phyloP scores from a whole-genome alignment of 164 flowering plant genomes.

The Aristolochia fimbriata region DNA sequence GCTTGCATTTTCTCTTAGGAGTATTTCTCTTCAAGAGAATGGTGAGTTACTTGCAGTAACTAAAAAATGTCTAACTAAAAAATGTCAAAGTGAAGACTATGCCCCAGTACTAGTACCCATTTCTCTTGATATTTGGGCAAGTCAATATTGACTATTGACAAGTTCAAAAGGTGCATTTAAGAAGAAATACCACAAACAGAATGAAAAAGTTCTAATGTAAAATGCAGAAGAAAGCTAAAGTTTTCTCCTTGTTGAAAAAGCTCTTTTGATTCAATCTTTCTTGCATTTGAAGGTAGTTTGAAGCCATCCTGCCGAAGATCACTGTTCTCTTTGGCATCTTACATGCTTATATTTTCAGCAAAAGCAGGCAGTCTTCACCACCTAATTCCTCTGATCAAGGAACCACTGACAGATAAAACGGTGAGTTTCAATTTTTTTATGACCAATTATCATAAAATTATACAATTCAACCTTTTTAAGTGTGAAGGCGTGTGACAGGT shows the following conservation, averaged over 20 bases:
- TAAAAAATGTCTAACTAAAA: too few relatives aligned
- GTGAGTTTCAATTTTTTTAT: constrained; percentile 20
- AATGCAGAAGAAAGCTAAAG: too few relatives aligned
- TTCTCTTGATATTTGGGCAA: too few relatives aligned
- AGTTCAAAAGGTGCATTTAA: too few relatives aligned
- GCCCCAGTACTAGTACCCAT: too few relatives aligned
- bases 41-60: constrained; percentile 23
- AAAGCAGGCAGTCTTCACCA: constrained; percentile 46
- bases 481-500: constrained; percentile 28
- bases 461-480: background rate
- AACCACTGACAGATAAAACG: constrained; percentile 40
- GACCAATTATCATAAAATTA: too few relatives aligned
- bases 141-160: too few relatives aligned
- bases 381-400: constrained; percentile 49
- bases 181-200: too few relatives aligned
- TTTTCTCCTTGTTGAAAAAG: too few relatives aligned
- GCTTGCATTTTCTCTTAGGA: constrained; percentile 75
- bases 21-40: constrained; percentile 52
- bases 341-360: constrained; percentile 70
- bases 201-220: too few relatives aligned
- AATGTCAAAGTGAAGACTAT: too few relatives aligned
- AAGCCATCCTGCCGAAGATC: constrained; percentile 70
- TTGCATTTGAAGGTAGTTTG: constrained; percentile 43
- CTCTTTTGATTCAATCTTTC: constrained; percentile 5
- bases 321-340: constrained; percentile 71